Evolutionary conservation across 1,284 basidiomycete genomes (phyloP).

Genomic region (Tilletia setariae): DNA sequence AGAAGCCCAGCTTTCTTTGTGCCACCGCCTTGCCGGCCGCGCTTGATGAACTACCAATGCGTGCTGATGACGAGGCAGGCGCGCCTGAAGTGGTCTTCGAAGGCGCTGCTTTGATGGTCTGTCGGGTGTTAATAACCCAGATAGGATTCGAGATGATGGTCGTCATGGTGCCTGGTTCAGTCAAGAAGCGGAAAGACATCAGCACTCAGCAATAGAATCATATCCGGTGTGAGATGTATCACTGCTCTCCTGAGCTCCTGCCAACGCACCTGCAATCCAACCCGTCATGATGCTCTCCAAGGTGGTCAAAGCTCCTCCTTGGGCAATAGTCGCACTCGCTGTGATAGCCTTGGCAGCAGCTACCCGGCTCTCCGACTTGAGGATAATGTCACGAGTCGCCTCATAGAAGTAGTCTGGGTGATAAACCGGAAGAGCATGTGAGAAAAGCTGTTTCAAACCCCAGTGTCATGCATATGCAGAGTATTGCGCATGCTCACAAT

Average conservation of each 20-base stretch:
- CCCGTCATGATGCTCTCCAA: slow-evolving; percentile 86
- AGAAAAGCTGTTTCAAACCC: no score
- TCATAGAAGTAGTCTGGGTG: slow-evolving; percentile 54
- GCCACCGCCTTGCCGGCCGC: slow-evolving; percentile 23
- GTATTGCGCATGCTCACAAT: no score
- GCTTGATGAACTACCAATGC: not conserved
- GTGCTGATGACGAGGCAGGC: not conserved
- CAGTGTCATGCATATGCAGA: not conserved
- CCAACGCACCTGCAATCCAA: slow-evolving; percentile 71
- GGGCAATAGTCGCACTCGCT: slow-evolving; percentile 58
- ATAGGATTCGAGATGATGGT: slow-evolving; percentile 89
- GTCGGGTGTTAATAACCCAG: slow-evolving; percentile 67
- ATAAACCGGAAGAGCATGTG: not conserved
- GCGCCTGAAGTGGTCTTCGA: not conserved
- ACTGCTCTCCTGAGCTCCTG: no score
- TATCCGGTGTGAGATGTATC: no score
- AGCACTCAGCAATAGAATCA: not conserved
- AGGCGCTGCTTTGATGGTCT: slow-evolving; percentile 58
- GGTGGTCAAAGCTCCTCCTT: slow-evolving; percentile 64
- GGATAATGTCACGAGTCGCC: slow-evolving; percentile 49
- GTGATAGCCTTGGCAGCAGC: slow-evolving; percentile 57
- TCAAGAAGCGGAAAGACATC: slow-evolving; percentile 15
- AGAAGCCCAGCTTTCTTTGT: slow-evolving; percentile 38
- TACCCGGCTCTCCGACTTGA: slow-evolving; percentile 51
- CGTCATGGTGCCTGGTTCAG: slow-evolving; percentile 72